Evolutionary conservation across 495 filamentous ascomycete species (phyloP).

Genomic region (Aspergillus asperescens): DNA sequence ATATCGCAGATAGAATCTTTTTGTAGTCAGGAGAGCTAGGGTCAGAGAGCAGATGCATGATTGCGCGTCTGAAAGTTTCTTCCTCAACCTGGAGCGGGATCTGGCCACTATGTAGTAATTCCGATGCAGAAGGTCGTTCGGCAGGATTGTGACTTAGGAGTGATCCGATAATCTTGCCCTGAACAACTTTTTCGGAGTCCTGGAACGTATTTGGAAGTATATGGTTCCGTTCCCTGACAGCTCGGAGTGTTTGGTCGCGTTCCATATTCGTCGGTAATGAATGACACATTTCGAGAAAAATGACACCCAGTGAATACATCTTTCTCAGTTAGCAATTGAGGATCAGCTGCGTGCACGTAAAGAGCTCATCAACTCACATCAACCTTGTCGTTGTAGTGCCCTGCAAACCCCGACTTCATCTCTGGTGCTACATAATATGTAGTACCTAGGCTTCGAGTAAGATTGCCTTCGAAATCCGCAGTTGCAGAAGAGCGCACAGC

Average conservation of each 20-base stretch:
- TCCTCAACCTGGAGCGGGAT: slow-evolving; percentile 88
- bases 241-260: slow-evolving; percentile 66
- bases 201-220: slow-evolving; percentile 69
- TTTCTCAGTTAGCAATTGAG: slow-evolving; percentile 24
- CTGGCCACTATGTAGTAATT: slow-evolving; percentile 81
- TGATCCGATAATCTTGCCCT: slow-evolving; percentile 71
- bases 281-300: slow-evolving; percentile 97
- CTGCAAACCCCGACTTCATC: slow-evolving; percentile 63
- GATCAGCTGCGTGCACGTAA: neutral
- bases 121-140: slow-evolving; percentile 76
- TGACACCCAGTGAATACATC: slow-evolving; percentile 97
- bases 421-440: slow-evolving; percentile 93
- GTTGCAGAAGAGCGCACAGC: slow-evolving; percentile 44
- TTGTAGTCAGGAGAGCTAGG: slow-evolving; percentile 82
- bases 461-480: slow-evolving; percentile 48
- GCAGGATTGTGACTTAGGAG: slow-evolving; percentile 75
- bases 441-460: slow-evolving; percentile 90
- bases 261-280: slow-evolving; percentile 82
- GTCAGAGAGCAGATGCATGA: slow-evolving; percentile 70
- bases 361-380: slow-evolving; percentile 55
- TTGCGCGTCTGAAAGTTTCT: slow-evolving; percentile 75
- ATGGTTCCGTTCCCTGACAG: slow-evolving; percentile 62
- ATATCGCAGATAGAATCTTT: slow-evolving; percentile 79
- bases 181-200: slow-evolving; percentile 64
- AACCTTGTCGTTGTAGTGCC: slow-evolving; percentile 85